Conservation (phyloP, 1,139 yeast species). For the Geotrichum reessii region DNA sequence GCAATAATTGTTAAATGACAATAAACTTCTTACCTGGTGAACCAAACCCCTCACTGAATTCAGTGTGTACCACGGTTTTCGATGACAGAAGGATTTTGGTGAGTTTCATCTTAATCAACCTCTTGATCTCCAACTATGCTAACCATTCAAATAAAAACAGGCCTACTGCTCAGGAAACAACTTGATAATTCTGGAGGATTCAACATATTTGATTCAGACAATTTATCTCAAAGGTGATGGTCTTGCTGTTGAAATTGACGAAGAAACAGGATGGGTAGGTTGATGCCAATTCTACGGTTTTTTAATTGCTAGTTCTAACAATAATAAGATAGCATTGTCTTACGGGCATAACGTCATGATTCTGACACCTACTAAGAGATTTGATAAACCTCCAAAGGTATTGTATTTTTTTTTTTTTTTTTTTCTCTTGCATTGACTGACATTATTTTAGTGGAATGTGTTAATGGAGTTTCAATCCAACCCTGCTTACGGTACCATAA, state of each 20-base stretch:
- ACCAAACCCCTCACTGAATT: constrained; percentile 54
- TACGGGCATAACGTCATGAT: constrained; percentile 33
- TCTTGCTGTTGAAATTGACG: constrained; percentile 56
- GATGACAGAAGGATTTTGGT: constrained; percentile 54
- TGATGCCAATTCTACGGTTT: not conserved
- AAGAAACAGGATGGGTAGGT: constrained; percentile 44
- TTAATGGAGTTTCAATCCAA: constrained; percentile 46
- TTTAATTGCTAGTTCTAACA: constrained; percentile 28
- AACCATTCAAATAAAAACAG: constrained; percentile 20
- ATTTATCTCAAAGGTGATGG: constrained; percentile 67
- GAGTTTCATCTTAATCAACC: constrained; percentile 20
- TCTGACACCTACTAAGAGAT: constrained; percentile 27
- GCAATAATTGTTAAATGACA: constrained; percentile 22
- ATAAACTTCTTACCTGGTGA: constrained; percentile 73
- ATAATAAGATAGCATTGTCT: constrained; percentile 48
- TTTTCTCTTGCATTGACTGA: not conserved
- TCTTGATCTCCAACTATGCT: not conserved
- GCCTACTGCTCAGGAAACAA: constrained; percentile 88
- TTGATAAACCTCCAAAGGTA: constrained; percentile 27
- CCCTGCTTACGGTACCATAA: constrained; percentile 38
- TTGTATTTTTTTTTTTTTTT: not conserved
- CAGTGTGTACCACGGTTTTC: constrained; percentile 65
- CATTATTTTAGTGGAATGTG: constrained; percentile 40
- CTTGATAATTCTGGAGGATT: constrained; percentile 55
- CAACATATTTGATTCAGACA: constrained; percentile 61